These are phyloP conservation scores for Lathyrus tuberosus DNA, from an alignment of 306 rosid genomes.

Conservation along the genomic window DNA sequence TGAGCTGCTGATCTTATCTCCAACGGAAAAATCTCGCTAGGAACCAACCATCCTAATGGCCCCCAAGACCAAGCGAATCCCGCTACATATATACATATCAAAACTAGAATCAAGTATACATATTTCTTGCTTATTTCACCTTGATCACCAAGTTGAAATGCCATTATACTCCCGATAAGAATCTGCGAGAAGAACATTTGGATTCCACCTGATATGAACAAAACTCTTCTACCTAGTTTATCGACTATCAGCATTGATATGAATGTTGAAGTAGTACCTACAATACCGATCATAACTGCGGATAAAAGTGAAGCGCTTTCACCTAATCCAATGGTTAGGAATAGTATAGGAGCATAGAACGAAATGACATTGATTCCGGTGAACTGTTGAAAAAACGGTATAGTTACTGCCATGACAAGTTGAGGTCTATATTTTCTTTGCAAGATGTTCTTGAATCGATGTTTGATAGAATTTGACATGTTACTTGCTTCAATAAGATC, in stretches of 20 bases:
- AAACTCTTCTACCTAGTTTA: constrained; percentile 57
- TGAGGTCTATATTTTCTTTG: constrained; percentile 62
- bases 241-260: constrained; percentile 73
- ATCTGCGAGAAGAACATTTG: constrained; percentile 62
- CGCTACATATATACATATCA: constrained; percentile 60
- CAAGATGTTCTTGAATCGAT: constrained; percentile 56
- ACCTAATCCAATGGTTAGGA: constrained; percentile 59
- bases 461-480: constrained; percentile 46
- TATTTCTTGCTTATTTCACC: constrained; percentile 53
- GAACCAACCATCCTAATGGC: constrained; percentile 68
- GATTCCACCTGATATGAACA: constrained; percentile 64
- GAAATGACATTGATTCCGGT: constrained; percentile 72
- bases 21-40: constrained; percentile 64
- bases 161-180: constrained; percentile 55
- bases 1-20: constrained; percentile 73
- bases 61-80: constrained; percentile 83
- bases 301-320: constrained; percentile 63
- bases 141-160: constrained; percentile 57
- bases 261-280: constrained; percentile 56
- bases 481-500: constrained; percentile 57
- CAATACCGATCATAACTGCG: constrained; percentile 39
- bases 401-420: constrained; percentile 62
- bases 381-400: constrained; percentile 74
- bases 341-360: constrained; percentile 62
- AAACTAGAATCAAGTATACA: constrained; percentile 50